These are phyloP conservation scores for Rhipidocladum racemiflorum DNA, from an alignment of 176 grass and related monocot species.

Conservation along the genomic window DNA sequence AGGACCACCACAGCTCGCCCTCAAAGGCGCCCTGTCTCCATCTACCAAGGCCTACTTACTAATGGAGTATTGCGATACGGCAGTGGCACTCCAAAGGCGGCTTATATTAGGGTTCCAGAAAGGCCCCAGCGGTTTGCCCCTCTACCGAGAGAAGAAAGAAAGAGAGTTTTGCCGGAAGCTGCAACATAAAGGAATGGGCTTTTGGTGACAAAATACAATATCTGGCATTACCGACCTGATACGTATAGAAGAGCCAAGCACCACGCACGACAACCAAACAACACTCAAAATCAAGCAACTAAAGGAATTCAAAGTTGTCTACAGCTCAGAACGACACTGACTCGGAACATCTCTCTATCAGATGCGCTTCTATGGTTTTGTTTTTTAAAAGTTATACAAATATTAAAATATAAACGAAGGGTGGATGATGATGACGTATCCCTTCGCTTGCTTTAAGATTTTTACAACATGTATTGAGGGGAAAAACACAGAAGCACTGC, in stretches of 20 bases:
- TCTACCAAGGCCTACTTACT: not conserved
- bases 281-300: not conserved
- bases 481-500: too few species aligned
- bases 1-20: constrained; percentile 16
- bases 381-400: too few species aligned
- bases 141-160: constrained; percentile 4
- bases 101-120: not conserved
- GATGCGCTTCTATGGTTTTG: too few species aligned
- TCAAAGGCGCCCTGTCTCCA: not conserved
- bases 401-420: too few species aligned
- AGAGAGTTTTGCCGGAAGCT: not conserved
- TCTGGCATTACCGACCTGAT: constrained; percentile 1
- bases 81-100: constrained; percentile 27
- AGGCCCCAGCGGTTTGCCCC: constrained; percentile 21
- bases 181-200: not conserved
- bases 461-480: too few species aligned
- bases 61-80: constrained; percentile 25
- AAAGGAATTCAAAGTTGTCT: not conserved
- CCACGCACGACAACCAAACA: not conserved
- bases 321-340: not conserved
- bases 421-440: too few species aligned
- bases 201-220: constrained; percentile 11
- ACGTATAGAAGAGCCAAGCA: not conserved
- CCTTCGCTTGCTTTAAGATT: too few species aligned
- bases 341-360: not conserved